These are phyloP conservation scores for Mesembryanthemum crystallinum DNA, from an alignment of 148 eudicot genomes.

Conservation along the genomic window DNA sequence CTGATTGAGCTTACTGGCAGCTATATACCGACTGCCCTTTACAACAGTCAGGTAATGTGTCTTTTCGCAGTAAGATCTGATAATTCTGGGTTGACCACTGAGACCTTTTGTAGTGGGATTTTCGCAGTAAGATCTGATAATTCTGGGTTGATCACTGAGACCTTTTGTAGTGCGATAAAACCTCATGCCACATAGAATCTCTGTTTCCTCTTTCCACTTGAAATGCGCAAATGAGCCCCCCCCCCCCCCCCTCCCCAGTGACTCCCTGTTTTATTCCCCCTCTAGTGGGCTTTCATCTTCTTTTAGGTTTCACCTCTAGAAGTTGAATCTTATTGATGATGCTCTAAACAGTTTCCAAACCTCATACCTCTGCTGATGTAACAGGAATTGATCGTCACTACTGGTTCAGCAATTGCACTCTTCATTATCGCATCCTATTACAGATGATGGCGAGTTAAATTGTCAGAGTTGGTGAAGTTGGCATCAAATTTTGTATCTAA, in stretches of 20 bases:
- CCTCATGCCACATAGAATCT: too few species aligned
- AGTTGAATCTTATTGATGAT: background rate
- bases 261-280: too few species aligned
- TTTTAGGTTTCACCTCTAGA: background rate
- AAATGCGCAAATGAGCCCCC: too few species aligned
- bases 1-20: constrained; percentile 57
- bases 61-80: background rate
- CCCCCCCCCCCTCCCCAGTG: too few species aligned
- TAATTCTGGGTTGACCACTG: background rate
- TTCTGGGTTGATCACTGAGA: background rate
- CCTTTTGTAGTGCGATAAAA: too few species aligned
- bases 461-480: background rate
- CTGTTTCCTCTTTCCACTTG: too few species aligned
- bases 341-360: background rate
- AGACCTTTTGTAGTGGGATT: too few species aligned
- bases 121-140: background rate
- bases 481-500: constrained; percentile 18
- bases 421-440: constrained; percentile 65
- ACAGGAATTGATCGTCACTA: constrained; percentile 84
- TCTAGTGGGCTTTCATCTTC: background rate
- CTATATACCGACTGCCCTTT: constrained; percentile 67
- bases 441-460: constrained; percentile 40
- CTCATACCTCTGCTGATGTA: constrained; percentile 5
- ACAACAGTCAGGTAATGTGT: constrained; percentile 74
- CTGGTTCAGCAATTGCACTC: constrained; percentile 53